Conservation (phyloP, 768 basidiomycete species). For the Dendrothele bispora region DNA sequence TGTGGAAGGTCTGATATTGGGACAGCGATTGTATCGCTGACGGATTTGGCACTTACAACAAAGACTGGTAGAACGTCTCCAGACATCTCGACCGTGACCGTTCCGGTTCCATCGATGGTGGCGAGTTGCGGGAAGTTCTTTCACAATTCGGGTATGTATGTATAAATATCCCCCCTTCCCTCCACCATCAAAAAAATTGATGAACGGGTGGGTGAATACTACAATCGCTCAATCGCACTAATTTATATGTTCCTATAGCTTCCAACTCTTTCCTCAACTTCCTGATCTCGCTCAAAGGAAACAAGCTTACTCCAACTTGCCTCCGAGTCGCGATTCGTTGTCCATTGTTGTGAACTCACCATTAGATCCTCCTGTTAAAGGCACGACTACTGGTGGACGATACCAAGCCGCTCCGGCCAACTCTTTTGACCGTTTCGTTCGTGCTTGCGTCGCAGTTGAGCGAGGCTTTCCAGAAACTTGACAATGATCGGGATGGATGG, state of each 20-base stretch:
- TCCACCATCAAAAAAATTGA: too few species aligned
- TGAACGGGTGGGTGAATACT: neutral
- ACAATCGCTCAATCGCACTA: too few species aligned
- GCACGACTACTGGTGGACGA: conserved; percentile 34
- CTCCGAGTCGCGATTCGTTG: neutral
- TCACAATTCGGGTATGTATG: too few species aligned
- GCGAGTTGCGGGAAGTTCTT: too few species aligned
- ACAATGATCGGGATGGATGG: conserved; percentile 69
- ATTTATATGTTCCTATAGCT: too few species aligned
- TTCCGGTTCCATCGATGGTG: too few species aligned
- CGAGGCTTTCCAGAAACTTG: conserved; percentile 67
- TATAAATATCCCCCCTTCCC: neutral
- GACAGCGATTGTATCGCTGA: too few species aligned
- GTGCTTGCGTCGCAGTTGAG: conserved; percentile 82
- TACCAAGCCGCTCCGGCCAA: conserved; percentile 52
- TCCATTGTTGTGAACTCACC: conserved; percentile 13
- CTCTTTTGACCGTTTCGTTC: conserved; percentile 84
- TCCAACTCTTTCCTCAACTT: conserved; percentile 66
- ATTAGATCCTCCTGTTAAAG: conserved; percentile 60
- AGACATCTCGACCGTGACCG: too few species aligned
- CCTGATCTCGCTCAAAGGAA: conserved; percentile 71
- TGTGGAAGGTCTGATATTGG: too few species aligned
- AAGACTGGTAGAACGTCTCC: too few species aligned
- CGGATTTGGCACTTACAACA: too few species aligned
- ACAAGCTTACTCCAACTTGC: conserved; percentile 40